A percentile compares a stretch with the other conserved stretches of the same genome.
phyloP scores from a whole-genome alignment of 2,329 filamentous ascomycete species.

The Alternaria brassicicola region DNA sequence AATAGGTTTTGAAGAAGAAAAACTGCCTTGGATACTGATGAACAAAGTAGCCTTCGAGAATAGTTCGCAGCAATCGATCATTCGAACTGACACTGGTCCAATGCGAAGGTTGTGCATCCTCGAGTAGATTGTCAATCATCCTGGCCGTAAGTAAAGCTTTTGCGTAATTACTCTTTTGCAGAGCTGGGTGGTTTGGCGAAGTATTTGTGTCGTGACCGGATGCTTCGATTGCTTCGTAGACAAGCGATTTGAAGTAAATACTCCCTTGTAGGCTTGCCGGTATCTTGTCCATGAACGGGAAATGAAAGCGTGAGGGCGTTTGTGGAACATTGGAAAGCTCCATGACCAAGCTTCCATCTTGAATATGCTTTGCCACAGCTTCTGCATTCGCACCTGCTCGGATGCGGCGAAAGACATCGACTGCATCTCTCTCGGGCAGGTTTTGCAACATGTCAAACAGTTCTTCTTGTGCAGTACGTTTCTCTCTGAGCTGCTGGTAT shows the following conservation, averaged over 20 bases:
- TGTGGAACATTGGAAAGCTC: slow-evolving; percentile 20
- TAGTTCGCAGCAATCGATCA: slow-evolving; percentile 19
- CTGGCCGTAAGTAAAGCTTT: slow-evolving; percentile 25
- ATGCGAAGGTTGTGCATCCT: slow-evolving; percentile 15
- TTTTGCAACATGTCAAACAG: slow-evolving; percentile 15
- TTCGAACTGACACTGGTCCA: slow-evolving; percentile 29
- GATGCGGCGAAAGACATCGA: slow-evolving; percentile 18
- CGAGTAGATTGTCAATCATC: slow-evolving; percentile 22
- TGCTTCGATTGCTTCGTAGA: slow-evolving; percentile 14
- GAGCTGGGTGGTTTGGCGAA: not conserved
- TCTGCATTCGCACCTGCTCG: slow-evolving; percentile 19
- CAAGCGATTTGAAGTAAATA: slow-evolving; percentile 12
- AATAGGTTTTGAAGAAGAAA: slow-evolving; percentile 25
- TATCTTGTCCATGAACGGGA: slow-evolving; percentile 18
- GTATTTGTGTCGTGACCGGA: not conserved
- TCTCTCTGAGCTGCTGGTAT: slow-evolving; percentile 11
- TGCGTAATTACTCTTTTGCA: slow-evolving; percentile 15
- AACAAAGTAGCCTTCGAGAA: slow-evolving; percentile 21
- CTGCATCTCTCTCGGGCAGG: slow-evolving; percentile 18
- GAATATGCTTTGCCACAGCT: slow-evolving; percentile 17
- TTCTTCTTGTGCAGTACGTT: slow-evolving; percentile 16
- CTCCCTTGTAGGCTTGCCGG: slow-evolving; percentile 12
- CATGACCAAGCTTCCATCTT: slow-evolving; percentile 17
- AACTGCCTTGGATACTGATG: slow-evolving; percentile 17
- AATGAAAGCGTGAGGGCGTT: slow-evolving; percentile 19